Conservation (phyloP, 306 rosid genomes). For the Quercus gilva region DNA sequence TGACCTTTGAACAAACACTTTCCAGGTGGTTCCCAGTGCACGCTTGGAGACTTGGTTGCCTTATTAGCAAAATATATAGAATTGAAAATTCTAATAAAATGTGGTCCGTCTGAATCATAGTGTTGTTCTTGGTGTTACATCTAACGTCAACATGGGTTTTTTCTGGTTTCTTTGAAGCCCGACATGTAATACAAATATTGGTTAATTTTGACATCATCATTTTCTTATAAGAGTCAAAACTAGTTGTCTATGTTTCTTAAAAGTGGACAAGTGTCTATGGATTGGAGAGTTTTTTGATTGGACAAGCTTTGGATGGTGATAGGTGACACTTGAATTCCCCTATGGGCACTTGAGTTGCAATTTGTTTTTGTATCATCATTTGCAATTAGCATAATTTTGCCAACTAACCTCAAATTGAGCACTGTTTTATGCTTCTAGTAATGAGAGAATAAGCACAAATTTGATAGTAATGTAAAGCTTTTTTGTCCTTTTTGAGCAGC, state of each 20-base stretch:
- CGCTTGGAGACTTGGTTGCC: slow-evolving; percentile 8
- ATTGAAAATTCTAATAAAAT: not conserved
- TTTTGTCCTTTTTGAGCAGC: slow-evolving; percentile 1
- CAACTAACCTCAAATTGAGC: too few relatives aligned
- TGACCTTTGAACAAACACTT: slow-evolving; percentile 22
- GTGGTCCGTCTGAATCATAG: too few relatives aligned
- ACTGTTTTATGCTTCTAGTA: too few relatives aligned
- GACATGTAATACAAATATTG: not conserved
- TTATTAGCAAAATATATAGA: not conserved
- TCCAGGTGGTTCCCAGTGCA: slow-evolving; percentile 31
- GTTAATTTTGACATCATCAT: too few relatives aligned
- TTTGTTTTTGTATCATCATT: too few relatives aligned
- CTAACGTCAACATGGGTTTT: not conserved
- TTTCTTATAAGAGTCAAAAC: not conserved
- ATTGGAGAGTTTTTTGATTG: slow-evolving; percentile 25
- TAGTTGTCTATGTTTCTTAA: slow-evolving; percentile 23
- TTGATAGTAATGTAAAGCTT: too few relatives aligned
- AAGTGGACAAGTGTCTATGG: slow-evolving; percentile 18
- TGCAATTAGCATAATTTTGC: too few relatives aligned
- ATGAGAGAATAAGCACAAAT: too few relatives aligned
- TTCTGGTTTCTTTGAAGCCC: not conserved
- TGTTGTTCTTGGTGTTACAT: not conserved
- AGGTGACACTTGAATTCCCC: slow-evolving; percentile 13
- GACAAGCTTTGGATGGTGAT: slow-evolving; percentile 39
- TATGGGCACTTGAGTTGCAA: not conserved